These are phyloP conservation scores for Spencermartinsiella ligniputridi DNA, from an alignment of 1,139 yeast species.

Conservation along the genomic window DNA sequence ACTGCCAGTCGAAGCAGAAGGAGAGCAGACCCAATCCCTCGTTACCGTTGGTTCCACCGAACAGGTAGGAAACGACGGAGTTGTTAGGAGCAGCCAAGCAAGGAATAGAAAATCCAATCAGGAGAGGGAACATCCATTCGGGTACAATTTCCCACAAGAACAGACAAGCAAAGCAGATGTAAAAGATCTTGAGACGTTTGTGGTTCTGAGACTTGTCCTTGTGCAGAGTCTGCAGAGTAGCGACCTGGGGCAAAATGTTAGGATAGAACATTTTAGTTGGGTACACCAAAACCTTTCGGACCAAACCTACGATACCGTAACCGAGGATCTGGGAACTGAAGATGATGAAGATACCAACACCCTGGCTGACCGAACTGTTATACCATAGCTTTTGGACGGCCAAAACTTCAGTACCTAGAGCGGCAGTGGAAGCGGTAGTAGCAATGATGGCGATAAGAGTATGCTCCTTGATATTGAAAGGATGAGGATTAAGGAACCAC, in stretches of 20 bases:
- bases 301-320: slow-evolving; percentile 57
- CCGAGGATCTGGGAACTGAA: slow-evolving; percentile 58
- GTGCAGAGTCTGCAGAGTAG: slow-evolving; percentile 56
- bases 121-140: slow-evolving; percentile 19
- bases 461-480: slow-evolving; percentile 68
- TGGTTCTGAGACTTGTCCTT: slow-evolving; percentile 38
- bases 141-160: slow-evolving; percentile 20
- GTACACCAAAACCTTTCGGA: slow-evolving; percentile 51
- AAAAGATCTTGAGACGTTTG: slow-evolving; percentile 23
- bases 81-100: slow-evolving; percentile 28
- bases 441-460: slow-evolving; percentile 37
- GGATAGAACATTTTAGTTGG: slow-evolving; percentile 69
- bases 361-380: slow-evolving; percentile 40
- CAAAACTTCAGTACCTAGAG: slow-evolving; percentile 4
- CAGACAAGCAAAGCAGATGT: slow-evolving; percentile 12
- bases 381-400: slow-evolving; percentile 33
- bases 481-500: slow-evolving; percentile 48
- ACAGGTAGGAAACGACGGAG: slow-evolving; percentile 25
- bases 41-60: slow-evolving; percentile 30
- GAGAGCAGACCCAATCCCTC: slow-evolving; percentile 31
- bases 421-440: slow-evolving; percentile 7
- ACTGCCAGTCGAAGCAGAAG: slow-evolving; percentile 32
- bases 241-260: slow-evolving; percentile 36
- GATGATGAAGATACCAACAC: slow-evolving; percentile 46
- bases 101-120: slow-evolving; percentile 24